Evolutionary conservation across 2,329 filamentous ascomycete genomes (phyloP).

Genomic region (Aspergillus vadensis): DNA sequence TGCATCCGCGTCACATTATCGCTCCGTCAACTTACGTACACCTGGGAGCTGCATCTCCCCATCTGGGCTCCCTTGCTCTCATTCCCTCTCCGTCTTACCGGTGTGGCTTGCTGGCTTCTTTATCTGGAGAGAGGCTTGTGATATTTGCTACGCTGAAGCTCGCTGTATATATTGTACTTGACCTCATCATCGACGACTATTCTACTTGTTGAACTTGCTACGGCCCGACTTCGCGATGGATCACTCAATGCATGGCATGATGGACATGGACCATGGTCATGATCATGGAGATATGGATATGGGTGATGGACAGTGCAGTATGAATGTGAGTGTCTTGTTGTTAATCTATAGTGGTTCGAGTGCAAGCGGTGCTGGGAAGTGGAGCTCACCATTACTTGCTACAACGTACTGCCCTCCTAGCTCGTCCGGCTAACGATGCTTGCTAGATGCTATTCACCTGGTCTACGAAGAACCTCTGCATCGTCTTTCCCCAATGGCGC

Average conservation of each 20-base stretch:
- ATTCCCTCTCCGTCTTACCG: background rate
- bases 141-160: conserved; percentile 10
- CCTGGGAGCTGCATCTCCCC: background rate
- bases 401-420: background rate
- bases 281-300: conserved; percentile 59
- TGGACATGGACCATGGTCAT: conserved; percentile 49
- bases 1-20: conserved; percentile 29
- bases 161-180: background rate
- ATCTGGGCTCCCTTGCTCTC: background rate
- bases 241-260: conserved; percentile 38
- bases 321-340: conserved; percentile 68
- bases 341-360: background rate
- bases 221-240: conserved; percentile 31
- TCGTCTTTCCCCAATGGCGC: conserved; percentile 92
- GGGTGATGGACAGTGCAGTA: conserved; percentile 69
- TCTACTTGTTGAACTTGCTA: background rate
- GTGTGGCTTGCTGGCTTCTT: background rate
- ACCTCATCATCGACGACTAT: background rate
- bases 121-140: background rate
- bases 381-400: background rate
- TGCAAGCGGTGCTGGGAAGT: background rate
- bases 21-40: conserved; percentile 10
- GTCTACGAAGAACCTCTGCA: conserved; percentile 90
- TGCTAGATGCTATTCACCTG: conserved; percentile 95
- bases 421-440: conserved; percentile 5